Base-by-base conservation (phyloP, 108 stramenopile genomes). In the Discostella stelligeroides region DNA sequence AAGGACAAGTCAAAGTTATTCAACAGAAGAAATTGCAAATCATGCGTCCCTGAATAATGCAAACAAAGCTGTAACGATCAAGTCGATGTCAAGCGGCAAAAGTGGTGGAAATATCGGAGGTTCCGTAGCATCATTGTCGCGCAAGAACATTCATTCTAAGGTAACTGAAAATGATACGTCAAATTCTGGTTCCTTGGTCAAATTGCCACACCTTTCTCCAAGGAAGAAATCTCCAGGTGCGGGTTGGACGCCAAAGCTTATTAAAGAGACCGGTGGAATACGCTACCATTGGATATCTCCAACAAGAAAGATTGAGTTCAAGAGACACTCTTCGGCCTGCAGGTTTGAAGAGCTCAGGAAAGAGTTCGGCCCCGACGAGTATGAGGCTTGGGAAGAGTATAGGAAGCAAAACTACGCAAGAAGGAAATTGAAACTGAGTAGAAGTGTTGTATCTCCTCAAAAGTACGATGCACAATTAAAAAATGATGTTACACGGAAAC, bases 351-450 rank as follows among this genome's bases (percentile, higher is more conserved):
- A 25, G 25, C 47, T 63, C 23, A 23, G 46, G 34, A 63, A 49
- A 28, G 30, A 27, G 63, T 49, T 48, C 18, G 46, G 63, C 4
- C 2, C 46, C 11, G 63, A 63, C 46, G 63, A 63, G 45, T 27
- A 49, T 4, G 10, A 63, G 24, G 63, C 63, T 48, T 63, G 63
- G 63, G 63, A 23, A 43, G 63, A 63, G 46, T 63, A 63, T 48
- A 25, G n/a, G 46, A 34, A 63, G n/a, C 15, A 49, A 5, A 23
- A 63, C 24, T 24, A 28, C 24, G 8, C 10, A 27, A 28, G 25
- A 18, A 24, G 28, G 14, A 1, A 14, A n/a, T n/a, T n/a, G n/a
- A n/a, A n/a, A n/a, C n/a, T 23, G 10, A 23, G 27, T 8, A 55
- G 13, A 28, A 3, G 11, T 14, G 53, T 45, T 45, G 43, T 45